phyloP scores from a whole-genome alignment of 139 green algal genomes.

The Protoeuglena noctilucae region DNA sequence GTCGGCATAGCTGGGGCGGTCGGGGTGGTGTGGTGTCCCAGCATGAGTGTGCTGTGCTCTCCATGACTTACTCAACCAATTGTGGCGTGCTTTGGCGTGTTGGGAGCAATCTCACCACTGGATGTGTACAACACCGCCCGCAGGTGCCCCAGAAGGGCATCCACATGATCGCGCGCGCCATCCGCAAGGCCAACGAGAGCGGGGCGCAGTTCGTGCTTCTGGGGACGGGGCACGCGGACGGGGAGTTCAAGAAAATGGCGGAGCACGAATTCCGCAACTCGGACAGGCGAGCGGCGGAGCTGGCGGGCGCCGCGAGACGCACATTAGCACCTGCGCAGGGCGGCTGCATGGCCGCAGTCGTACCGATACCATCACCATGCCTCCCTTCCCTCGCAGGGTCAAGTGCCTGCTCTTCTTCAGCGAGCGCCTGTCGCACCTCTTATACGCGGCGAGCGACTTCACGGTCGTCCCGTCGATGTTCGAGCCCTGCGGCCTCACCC shows the following conservation, averaged over 20 bases:
- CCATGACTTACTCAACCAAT: too few species aligned
- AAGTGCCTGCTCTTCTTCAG: constrained; percentile 46
- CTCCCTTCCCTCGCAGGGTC: not conserved
- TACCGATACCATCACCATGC: not conserved
- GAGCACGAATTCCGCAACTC: constrained; percentile 37
- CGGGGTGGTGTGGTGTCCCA: not conserved
- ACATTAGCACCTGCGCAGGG: not conserved
- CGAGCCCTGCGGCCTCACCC: constrained; percentile 89
- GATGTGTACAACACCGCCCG: too few species aligned
- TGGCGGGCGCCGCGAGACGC: too few species aligned
- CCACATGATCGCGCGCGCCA: constrained; percentile 69
- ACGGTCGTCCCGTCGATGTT: constrained; percentile 91
- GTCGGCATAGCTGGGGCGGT: not conserved
- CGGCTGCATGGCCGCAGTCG: not conserved
- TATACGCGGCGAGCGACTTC: constrained; percentile 82
- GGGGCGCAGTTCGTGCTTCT: constrained; percentile 87
- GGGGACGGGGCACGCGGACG: constrained; percentile 62
- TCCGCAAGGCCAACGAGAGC: constrained; percentile 37
- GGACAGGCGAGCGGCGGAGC: too few species aligned
- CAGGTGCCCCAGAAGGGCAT: constrained; percentile 55
- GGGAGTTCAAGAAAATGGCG: constrained; percentile 55
- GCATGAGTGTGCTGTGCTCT: not conserved
- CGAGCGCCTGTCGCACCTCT: constrained; percentile 62
- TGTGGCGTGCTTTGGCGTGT: too few species aligned
- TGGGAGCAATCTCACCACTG: too few species aligned